phyloP scores from a whole-genome alignment of 805 yeast species.

The Ascoidea tarda region DNA sequence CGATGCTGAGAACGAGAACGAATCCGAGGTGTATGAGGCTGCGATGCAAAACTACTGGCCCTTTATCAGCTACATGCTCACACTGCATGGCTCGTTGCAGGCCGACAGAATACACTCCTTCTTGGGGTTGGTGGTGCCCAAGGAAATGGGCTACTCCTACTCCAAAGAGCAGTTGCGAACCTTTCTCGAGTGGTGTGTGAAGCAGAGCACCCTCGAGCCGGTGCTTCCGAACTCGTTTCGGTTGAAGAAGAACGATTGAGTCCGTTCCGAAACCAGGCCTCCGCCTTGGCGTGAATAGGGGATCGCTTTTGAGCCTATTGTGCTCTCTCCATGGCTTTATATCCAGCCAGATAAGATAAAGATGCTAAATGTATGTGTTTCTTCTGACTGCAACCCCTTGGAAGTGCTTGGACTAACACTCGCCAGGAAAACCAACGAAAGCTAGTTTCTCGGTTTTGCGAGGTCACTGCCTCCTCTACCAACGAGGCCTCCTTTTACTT shows the following conservation, averaged over 20 bases:
- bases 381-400: no score
- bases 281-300: no score
- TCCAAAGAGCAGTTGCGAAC: slow-evolving; percentile 26
- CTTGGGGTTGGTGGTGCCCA: slow-evolving; percentile 40
- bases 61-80: slow-evolving; percentile 39
- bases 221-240: slow-evolving; percentile 3
- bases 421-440: no score
- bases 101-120: slow-evolving; percentile 36
- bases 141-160: slow-evolving; percentile 24
- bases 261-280: no score
- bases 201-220: slow-evolving; percentile 24
- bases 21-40: slow-evolving; percentile 15
- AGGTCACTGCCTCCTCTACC: no score
- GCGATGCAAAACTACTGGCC: slow-evolving; percentile 24
- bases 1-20: slow-evolving; percentile 15
- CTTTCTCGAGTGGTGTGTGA: slow-evolving; percentile 27
- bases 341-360: no score
- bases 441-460: no score
- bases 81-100: slow-evolving; percentile 38
- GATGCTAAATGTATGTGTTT: no score
- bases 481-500: no score
- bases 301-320: no score
- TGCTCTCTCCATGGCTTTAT: no score
- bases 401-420: no score
- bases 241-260: slow-evolving; percentile 1